Base-by-base conservation (phyloP, 2,329 filamentous ascomycete genomes). In the Bipolaris cookei region DNA sequence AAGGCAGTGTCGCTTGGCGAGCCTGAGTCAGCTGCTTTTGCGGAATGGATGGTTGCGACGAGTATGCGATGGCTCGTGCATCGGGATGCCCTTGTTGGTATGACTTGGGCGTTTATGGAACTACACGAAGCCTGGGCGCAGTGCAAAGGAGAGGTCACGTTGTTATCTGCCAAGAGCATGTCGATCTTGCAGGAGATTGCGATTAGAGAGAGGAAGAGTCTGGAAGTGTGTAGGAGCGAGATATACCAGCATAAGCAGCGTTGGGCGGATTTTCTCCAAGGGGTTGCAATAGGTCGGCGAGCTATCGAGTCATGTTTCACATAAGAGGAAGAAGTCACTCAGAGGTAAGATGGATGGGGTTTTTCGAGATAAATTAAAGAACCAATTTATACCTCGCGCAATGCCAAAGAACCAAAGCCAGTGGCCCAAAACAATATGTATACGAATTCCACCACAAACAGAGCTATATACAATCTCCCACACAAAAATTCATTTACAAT, bases 1-100 rank as follows among this genome's bases (percentile, higher is more conserved):
- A 61, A 71, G 1, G 66, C 62, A 60, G 69, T 64, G 62, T 42
- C 61, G 54, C 28, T 55, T 20, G 64, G 56, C 3, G 23, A 42
- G 50, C 35, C 49, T 82, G 71, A 4, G 82, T 86, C 61, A 85
- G 28, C 13, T 7, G 28, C 38, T 7, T 62, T 66, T 13, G 57
- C 59, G 6, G 28, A 58, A 39, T 59, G 57, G 57, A 64, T 69
- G 62, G 1, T 64, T 13, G 45, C 38, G 42, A 44, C 59, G 21
- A 50, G 60, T 16, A 65, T 65, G 64, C 52, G 53, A 6, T 68
- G 63, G 66, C 37, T 61, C 28, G 50, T 55, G 28, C 59, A 72
- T 54, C 57, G 54, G 2, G 69, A 67, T 42, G 49, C 69, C 25
- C 59, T 77, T 4, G 56, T 77, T 30, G 74, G 75, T 7, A 63